Conservation (phyloP, 306 rosid species). For the Alnus rubra region DNA sequence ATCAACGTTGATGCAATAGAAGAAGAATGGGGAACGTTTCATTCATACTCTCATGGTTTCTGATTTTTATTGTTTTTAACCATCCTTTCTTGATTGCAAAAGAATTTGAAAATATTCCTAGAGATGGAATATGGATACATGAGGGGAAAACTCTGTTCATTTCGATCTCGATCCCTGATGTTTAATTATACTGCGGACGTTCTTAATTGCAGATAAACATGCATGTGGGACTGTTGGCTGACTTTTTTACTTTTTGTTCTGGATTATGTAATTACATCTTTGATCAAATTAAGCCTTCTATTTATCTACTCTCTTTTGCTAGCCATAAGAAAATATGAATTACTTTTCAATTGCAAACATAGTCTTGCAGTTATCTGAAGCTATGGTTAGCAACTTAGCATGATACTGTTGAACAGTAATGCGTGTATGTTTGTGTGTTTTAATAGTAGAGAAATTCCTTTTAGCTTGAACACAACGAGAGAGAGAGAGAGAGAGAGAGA, state of each 20-base stretch:
- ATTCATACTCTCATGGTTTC: background rate
- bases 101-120: background rate
- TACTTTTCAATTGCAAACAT: background rate
- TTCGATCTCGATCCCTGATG: background rate
- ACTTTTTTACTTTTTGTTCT: background rate
- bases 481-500: too few relatives aligned
- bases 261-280: background rate
- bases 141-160: background rate
- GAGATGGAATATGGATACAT: background rate
- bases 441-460: too few relatives aligned
- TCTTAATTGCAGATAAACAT: background rate
- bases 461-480: too few relatives aligned
- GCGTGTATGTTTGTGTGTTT: too few relatives aligned
- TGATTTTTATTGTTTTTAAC: background rate
- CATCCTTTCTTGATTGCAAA: background rate
- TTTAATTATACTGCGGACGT: background rate
- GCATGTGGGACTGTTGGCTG: background rate
- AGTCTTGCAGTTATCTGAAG: too few relatives aligned
- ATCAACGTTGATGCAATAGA: too few relatives aligned
- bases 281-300: background rate
- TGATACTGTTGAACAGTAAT: too few relatives aligned
- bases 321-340: background rate
- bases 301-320: background rate
- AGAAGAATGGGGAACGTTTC: too few relatives aligned
- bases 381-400: too few relatives aligned